Evolutionary conservation across 192 early-diverging fungal species (phyloP).

Genomic region (Backusella mclennaniae): DNA sequence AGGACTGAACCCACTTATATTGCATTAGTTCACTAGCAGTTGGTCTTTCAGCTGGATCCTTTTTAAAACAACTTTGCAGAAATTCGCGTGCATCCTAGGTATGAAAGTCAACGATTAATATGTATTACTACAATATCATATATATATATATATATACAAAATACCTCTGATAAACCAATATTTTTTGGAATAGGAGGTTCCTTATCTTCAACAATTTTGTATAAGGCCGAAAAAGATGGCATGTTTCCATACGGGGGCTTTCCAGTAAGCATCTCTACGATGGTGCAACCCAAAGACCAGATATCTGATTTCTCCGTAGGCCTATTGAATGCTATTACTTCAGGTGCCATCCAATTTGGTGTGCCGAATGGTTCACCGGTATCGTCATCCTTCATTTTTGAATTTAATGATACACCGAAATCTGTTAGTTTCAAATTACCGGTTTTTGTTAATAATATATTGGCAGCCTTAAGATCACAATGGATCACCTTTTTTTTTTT

Average conservation of each 20-base stretch:
- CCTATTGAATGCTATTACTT: constrained; percentile 88
- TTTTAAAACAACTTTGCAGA: constrained; percentile 79
- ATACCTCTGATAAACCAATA: constrained; percentile 51
- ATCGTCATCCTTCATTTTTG: constrained; percentile 68
- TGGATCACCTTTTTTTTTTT: constrained; percentile 61
- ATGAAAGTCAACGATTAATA: background rate
- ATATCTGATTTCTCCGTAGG: constrained; percentile 89
- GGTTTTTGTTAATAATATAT: constrained; percentile 92
- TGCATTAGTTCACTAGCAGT: constrained; percentile 68
- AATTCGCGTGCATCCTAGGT: constrained; percentile 55
- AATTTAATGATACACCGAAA: constrained; percentile 92
- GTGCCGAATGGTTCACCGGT: constrained; percentile 69
- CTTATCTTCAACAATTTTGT: constrained; percentile 91
- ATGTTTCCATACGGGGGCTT: constrained; percentile 87
- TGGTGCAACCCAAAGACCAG: constrained; percentile 93
- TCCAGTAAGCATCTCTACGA: constrained; percentile 90
- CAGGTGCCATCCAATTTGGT: constrained; percentile 88
- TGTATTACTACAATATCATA: too few species aligned
- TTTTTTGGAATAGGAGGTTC: constrained; percentile 81
- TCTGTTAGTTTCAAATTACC: constrained; percentile 94
- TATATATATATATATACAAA: background rate
- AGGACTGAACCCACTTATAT: constrained; percentile 61
- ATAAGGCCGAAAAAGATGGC: constrained; percentile 86
- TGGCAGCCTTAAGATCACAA: constrained; percentile 94
- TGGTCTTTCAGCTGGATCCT: constrained; percentile 69